phyloP scores from a whole-genome alignment of 257 asterid species.

The Lantana camara region DNA sequence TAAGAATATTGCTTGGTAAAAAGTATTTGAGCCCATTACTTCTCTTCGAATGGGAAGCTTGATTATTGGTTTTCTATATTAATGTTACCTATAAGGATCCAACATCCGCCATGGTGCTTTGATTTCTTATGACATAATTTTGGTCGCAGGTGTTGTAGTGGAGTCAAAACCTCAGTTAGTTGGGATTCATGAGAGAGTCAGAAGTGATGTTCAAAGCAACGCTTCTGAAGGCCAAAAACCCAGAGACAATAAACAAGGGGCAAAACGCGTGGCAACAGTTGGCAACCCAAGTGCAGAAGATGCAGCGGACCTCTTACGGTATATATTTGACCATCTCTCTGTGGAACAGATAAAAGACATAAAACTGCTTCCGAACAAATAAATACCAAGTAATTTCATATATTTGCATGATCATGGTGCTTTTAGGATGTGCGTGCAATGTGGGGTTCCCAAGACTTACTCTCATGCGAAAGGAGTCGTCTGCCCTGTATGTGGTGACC shows the following conservation, averaged over 20 bases:
- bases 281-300: conserved; percentile 76
- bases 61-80: not conserved
- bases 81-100: not conserved
- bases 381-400: not conserved
- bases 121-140: no score
- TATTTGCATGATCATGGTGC: conserved; percentile 13
- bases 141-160: conserved; percentile 69
- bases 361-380: not conserved
- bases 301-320: conserved; percentile 94
- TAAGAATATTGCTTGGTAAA: not conserved
- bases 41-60: not conserved
- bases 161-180: conserved; percentile 83
- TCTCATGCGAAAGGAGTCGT: conserved; percentile 66
- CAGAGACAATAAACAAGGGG: conserved; percentile 46
- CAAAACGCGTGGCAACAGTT: conserved; percentile 58
- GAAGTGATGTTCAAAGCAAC: conserved; percentile 72
- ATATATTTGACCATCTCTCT: conserved; percentile 1
- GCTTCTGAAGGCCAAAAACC: conserved; percentile 36
- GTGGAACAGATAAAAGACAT: not conserved
- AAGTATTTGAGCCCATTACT: not conserved
- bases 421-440: conserved; percentile 74
- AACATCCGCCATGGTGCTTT: no score
- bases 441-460: conserved; percentile 88
- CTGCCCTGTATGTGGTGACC: conserved; percentile 83
- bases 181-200: conserved; percentile 92